Evolutionary conservation across 2,329 filamentous ascomycete species (phyloP), one percentile per base, ranked within the genome.

Genomic region (Hirsutella rhossiliensis): DNA sequence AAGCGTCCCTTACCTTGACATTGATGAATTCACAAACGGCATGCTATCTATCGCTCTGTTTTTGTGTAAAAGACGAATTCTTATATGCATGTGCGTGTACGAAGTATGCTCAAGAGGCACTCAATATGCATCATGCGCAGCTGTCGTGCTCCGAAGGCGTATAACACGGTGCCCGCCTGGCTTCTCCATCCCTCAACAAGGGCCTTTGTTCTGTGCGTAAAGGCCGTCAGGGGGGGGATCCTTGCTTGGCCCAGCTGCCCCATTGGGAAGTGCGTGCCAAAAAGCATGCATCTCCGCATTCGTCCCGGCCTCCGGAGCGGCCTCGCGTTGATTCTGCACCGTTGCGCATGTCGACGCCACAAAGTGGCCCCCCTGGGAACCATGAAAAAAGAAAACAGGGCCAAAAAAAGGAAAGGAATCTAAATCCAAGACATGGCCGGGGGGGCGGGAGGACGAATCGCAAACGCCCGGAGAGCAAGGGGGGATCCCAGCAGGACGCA

Each of bases 201-300:
- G 23, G 4, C 23, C 7, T 4, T 23, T 23, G 23, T 23, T 23
- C 23, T 23, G 23, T 23, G 23, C 23, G 23, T 7, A 7, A 23
- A 7, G 7, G 23, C 23, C 23, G 4, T 23, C 23, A 23, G 23
- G 23, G 23, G 23, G 23, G 15, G 23, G 9, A 30, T 13, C 19
- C 7, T n/a, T 28, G 9, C 27, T 19, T 41, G 30, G 39, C 32
- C 18, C 39, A 52, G 47, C 48, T 52, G 44, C 48, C 48, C 40
- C 36, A 46, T 52, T 50, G 27, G 48, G 48, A 29, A 43, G 41
- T 44, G 48, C 36, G 30, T 40, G 48, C 40, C 38, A 42, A 12
- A 19, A 29, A 23, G 4, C 23, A 23, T 23, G 39, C 34, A 34
- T 37, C 47, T 50, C 48, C 47, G 40, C 45, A 43, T 43, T 49